Percentiles rank a stretch among this genome's conserved stretches.
phyloP scores from a whole-genome alignment of 495 filamentous ascomycete species.

The Talaromyces ruber region DNA sequence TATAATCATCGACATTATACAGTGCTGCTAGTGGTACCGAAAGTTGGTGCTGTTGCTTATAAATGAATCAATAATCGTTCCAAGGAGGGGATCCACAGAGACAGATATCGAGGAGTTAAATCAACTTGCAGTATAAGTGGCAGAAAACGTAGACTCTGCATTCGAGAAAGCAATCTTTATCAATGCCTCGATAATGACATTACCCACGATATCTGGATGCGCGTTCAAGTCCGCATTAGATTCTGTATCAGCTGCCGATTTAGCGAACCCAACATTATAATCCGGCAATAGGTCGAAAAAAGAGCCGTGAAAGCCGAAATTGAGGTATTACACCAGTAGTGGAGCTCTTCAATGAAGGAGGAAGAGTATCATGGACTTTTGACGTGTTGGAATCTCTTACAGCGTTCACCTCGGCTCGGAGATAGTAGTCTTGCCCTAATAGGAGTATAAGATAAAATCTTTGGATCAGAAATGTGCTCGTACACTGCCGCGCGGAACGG shows the following conservation, averaged over 20 bases:
- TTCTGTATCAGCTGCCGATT: constrained; percentile 30
- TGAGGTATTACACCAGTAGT: constrained; percentile 21
- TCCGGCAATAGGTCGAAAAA: constrained; percentile 39
- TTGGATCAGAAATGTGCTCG: background rate
- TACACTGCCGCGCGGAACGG: background rate
- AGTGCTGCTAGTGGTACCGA: constrained; percentile 13
- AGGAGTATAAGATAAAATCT: background rate
- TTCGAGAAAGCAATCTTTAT: constrained; percentile 35
- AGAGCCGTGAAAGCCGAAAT: constrained; percentile 35
- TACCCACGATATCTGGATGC: constrained; percentile 19
- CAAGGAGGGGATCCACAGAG: constrained; percentile 29
- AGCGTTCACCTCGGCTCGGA: constrained; percentile 10
- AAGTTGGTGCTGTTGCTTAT: constrained; percentile 43
- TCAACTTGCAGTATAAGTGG: constrained; percentile 22
- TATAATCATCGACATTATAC: constrained; percentile 19
- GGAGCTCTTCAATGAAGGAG: constrained; percentile 20
- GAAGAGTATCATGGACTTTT: too few relatives aligned
- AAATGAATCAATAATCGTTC: constrained; percentile 38
- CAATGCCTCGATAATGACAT: constrained; percentile 28
- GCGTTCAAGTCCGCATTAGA: constrained; percentile 15
- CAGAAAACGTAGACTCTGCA: constrained; percentile 30
- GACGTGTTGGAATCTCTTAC: background rate
- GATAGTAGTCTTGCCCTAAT: constrained; percentile 6
- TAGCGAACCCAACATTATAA: constrained; percentile 39
- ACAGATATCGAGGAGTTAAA: constrained; percentile 19